These are phyloP conservation scores for Solanum neorickii DNA, from an alignment of 257 asterid species.

Conservation along the genomic window DNA sequence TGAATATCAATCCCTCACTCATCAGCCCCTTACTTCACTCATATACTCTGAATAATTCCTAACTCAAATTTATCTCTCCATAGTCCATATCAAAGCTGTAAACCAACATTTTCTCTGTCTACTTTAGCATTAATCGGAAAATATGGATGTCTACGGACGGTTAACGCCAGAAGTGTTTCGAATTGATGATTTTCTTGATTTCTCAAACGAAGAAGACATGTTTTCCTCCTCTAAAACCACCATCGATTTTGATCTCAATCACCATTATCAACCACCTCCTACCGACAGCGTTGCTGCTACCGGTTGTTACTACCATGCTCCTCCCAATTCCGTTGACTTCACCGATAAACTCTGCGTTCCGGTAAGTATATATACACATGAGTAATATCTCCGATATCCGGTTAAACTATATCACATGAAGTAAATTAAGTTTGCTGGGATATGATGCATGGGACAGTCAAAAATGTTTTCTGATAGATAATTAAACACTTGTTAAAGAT, in stretches of 20 bases:
- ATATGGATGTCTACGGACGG: conserved; percentile 45
- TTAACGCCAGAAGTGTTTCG: conserved; percentile 10
- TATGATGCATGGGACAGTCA: not conserved
- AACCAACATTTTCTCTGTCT: not conserved
- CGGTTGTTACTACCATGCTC: not conserved
- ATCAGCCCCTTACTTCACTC: not conserved
- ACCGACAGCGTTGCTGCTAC: not conserved
- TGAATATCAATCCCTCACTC: not conserved
- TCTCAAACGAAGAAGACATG: conserved; percentile 41
- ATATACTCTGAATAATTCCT: not conserved
- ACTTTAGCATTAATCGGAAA: not conserved
- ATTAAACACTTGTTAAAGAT: not conserved
- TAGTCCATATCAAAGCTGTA: not conserved
- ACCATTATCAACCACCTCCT: not conserved
- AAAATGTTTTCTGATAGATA: not conserved
- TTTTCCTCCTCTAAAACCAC: conserved; percentile 11
- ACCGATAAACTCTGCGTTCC: conserved; percentile 37
- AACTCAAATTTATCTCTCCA: not conserved
- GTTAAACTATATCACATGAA: not conserved
- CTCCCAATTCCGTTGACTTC: conserved; percentile 25
- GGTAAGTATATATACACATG: conserved; percentile 12
- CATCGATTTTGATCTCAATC: not conserved
- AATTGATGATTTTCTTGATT: conserved; percentile 54
- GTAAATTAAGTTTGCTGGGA: not conserved
- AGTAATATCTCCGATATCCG: not conserved